Evolutionary conservation across 306 rosid genomes (phyloP).

Genomic region (Castanea mollissima): DNA sequence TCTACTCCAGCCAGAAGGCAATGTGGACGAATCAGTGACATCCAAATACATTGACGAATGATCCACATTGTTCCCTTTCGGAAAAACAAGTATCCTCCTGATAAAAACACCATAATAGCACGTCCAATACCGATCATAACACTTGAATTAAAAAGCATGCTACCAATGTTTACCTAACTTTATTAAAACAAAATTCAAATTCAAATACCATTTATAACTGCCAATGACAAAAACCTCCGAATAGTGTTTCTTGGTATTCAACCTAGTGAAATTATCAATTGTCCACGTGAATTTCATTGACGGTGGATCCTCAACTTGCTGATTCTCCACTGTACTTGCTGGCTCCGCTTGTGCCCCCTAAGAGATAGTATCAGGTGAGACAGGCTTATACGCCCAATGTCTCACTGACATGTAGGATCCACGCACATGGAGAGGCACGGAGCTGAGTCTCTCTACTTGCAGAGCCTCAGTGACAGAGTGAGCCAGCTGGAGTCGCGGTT

Average conservation of each 20-base stretch:
- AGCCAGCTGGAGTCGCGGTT: too few relatives aligned
- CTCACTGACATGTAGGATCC: too few relatives aligned
- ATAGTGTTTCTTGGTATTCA: slow-evolving; percentile 54
- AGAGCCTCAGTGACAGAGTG: too few relatives aligned
- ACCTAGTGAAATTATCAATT: slow-evolving; percentile 59
- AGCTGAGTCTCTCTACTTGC: too few relatives aligned
- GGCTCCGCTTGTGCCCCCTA: slow-evolving; percentile 41
- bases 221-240: slow-evolving; percentile 59
- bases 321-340: slow-evolving; percentile 43
- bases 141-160: neutral
- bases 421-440: too few relatives aligned
- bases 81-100: slow-evolving; percentile 69
- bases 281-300: slow-evolving; percentile 70
- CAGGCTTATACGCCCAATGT: too few relatives aligned
- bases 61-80: slow-evolving; percentile 91
- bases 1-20: slow-evolving; percentile 57
- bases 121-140: slow-evolving; percentile 10
- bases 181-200: neutral
- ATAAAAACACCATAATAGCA: slow-evolving; percentile 18
- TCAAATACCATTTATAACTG: slow-evolving; percentile 53
- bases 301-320: slow-evolving; percentile 63
- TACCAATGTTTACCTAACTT: neutral
- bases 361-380: too few relatives aligned
- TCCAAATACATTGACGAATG: slow-evolving; percentile 65
- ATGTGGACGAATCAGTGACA: slow-evolving; percentile 50